These are phyloP conservation scores for Phanerodontia chrysosporium DNA, from an alignment of 768 basidiomycete genomes.

Conservation along the genomic window DNA sequence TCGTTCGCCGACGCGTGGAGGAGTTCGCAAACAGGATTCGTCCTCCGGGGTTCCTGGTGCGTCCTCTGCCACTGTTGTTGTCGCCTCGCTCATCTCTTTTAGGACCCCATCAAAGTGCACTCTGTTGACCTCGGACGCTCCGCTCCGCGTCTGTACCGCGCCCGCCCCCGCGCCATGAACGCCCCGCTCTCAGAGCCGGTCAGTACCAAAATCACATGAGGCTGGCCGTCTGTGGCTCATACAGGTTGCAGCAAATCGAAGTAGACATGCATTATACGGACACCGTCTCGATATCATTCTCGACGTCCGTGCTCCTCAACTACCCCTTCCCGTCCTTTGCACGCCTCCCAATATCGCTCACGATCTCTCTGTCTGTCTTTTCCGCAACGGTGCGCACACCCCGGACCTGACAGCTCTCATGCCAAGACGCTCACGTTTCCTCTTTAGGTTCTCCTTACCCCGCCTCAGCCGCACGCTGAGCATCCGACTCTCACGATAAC, in stretches of 20 bases:
- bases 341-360: slow-evolving; percentile 75
- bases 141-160: slow-evolving; percentile 75
- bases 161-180: slow-evolving; percentile 43
- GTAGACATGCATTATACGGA: slow-evolving; percentile 85
- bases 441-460: slow-evolving; percentile 55
- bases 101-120: slow-evolving; percentile 87
- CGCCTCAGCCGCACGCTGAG: slow-evolving; percentile 50
- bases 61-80: slow-evolving; percentile 19
- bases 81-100: neutral
- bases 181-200: slow-evolving; percentile 18
- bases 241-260: slow-evolving; percentile 57
- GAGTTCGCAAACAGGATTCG: slow-evolving; percentile 75
- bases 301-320: slow-evolving; percentile 78
- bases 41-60: slow-evolving; percentile 64
- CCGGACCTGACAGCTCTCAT: neutral
- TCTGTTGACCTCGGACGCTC: slow-evolving; percentile 78
- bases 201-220: slow-evolving; percentile 1
- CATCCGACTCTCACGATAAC: slow-evolving; percentile 64
- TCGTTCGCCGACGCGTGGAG: slow-evolving; percentile 76
- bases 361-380: slow-evolving; percentile 73
- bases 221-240: neutral
- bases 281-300: slow-evolving; percentile 76
- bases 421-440: neutral
- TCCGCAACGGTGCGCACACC: slow-evolving; percentile 63
- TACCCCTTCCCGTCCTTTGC: slow-evolving; percentile 83